These are phyloP conservation scores for Exobasidium cylindrosporum DNA, from an alignment of 1,284 basidiomycete species.

Conservation along the genomic window DNA sequence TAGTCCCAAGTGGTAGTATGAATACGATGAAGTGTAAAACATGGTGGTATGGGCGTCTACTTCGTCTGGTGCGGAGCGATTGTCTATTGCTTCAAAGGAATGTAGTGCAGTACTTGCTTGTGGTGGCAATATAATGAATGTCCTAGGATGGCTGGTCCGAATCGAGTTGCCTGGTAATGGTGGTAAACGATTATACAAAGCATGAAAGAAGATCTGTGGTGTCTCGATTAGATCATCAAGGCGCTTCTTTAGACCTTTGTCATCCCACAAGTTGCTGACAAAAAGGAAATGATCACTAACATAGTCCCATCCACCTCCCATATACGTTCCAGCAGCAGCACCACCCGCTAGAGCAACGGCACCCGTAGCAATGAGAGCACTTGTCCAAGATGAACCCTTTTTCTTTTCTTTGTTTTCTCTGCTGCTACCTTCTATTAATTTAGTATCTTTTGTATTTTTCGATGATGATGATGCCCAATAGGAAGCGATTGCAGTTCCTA, in stretches of 20 bases:
- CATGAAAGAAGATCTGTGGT: conserved; percentile 58
- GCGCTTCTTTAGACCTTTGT: conserved; percentile 62
- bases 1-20: conserved; percentile 77
- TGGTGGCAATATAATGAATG: conserved; percentile 48
- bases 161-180: background rate
- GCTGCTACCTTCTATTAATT: background rate
- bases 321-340: conserved; percentile 66
- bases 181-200: conserved; percentile 44
- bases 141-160: conserved; percentile 23
- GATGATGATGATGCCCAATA: conserved; percentile 10
- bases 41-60: conserved; percentile 83
- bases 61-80: conserved; percentile 68
- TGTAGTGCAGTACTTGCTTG: conserved; percentile 49
- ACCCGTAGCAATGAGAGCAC: conserved; percentile 35
- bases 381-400: conserved; percentile 57
- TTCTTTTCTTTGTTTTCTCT: conserved; percentile 15
- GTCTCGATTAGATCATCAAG: conserved; percentile 29
- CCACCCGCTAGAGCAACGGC: conserved; percentile 69
- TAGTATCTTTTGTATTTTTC: background rate
- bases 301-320: conserved; percentile 59
- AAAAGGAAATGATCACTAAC: conserved; percentile 86
- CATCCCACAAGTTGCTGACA: conserved; percentile 82
- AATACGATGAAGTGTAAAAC: conserved; percentile 78
- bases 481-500: conserved; percentile 58
- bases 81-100: conserved; percentile 12